Conservation (phyloP, 768 basidiomycete species). For the Exidia glandulosa region DNA sequence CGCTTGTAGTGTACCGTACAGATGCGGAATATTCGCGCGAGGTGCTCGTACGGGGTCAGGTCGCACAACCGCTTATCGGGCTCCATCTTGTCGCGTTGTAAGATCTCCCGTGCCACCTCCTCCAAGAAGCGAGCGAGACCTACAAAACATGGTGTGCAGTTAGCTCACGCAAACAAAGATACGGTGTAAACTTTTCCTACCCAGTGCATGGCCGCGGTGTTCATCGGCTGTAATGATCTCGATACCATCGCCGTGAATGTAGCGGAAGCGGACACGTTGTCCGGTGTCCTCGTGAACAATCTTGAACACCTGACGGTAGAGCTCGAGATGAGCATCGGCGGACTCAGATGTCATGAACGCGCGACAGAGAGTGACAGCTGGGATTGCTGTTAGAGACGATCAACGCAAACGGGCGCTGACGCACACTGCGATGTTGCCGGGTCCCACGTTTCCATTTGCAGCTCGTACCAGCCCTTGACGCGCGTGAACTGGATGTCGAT, state of each 20-base stretch:
- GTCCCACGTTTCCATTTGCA: conserved; percentile 12
- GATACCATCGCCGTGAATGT: conserved; percentile 16
- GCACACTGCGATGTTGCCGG: conserved; percentile 7
- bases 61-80: conserved; percentile 4
- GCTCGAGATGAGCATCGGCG: conserved; percentile 15
- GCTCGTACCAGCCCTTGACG: conserved; percentile 10
- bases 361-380: conserved; percentile 11
- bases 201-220: conserved; percentile 16
- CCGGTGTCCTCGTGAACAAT: conserved; percentile 12
- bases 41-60: conserved; percentile 19
- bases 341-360: conserved; percentile 19
- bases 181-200: conserved; percentile 2
- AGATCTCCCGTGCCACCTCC: background rate
- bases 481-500: conserved; percentile 14
- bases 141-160: background rate
- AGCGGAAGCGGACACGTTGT: conserved; percentile 9
- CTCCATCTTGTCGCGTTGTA: conserved; percentile 6
- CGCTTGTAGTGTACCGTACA: conserved; percentile 15
- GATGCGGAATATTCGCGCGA: conserved; percentile 11
- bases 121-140: conserved; percentile 10
- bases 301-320: conserved; percentile 14
- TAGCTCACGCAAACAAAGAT: background rate
- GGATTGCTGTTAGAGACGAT: background rate
- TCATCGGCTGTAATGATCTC: conserved; percentile 14
- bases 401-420: background rate